phyloP scores from a whole-genome alignment of 768 basidiomycete species.

The Russula vinacea region DNA sequence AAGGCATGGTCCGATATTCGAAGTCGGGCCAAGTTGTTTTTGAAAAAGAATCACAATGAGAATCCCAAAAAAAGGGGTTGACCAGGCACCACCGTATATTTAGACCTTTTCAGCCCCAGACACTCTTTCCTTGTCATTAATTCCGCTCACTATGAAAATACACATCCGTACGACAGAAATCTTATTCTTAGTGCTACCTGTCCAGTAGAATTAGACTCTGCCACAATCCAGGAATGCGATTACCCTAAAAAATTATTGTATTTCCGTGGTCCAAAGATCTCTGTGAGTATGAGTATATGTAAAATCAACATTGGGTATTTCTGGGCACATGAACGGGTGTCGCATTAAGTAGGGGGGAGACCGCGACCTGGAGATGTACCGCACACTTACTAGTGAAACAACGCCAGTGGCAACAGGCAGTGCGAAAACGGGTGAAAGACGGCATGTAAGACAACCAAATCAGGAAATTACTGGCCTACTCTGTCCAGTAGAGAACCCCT shows the following conservation, averaged over 20 bases:
- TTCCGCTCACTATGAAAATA: background rate
- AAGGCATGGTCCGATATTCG: constrained; percentile 10
- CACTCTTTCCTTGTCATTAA: background rate
- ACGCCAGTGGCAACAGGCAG: background rate
- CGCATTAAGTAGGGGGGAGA: background rate
- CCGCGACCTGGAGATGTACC: background rate
- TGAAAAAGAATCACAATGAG: background rate
- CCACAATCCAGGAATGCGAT: background rate
- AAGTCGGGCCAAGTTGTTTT: constrained; percentile 11
- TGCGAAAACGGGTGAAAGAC: background rate
- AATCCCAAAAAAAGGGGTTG: no score
- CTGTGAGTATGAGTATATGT: background rate
- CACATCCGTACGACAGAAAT: background rate
- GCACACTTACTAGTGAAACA: constrained; percentile 7
- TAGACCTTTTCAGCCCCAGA: background rate
- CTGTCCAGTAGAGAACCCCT: background rate
- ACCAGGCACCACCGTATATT: background rate
- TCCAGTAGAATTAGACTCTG: background rate
- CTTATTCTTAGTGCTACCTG: background rate
- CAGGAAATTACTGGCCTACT: background rate
- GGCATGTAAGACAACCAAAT: background rate
- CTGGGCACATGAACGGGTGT: background rate
- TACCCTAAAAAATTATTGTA: constrained; percentile 29
- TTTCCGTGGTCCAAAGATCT: background rate
- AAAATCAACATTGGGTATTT: constrained; percentile 11